Evolutionary conservation across 2,329 filamentous ascomycete species (phyloP).

Genomic region (Botrytis sinoallii): DNA sequence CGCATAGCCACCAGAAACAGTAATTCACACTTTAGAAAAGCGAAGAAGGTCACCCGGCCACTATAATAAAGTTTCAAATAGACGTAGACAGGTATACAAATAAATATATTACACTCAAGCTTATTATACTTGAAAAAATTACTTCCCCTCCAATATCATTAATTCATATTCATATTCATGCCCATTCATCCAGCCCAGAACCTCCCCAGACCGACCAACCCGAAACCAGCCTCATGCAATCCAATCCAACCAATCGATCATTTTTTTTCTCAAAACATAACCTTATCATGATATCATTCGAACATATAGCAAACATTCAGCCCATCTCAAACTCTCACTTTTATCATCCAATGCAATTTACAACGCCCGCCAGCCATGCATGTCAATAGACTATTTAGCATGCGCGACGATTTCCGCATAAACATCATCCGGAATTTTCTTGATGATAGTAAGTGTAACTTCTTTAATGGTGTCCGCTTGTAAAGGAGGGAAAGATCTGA

Average conservation of each 20-base stretch:
- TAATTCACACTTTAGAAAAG: not conserved
- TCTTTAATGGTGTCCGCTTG: slow-evolving; percentile 81
- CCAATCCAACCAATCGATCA: not conserved
- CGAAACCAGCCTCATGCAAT: not conserved
- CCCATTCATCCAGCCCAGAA: not conserved
- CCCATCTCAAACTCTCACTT: not conserved
- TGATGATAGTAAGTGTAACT: slow-evolving; percentile 79
- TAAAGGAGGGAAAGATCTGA: slow-evolving; percentile 82
- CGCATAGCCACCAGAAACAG: not conserved
- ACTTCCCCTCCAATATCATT: not conserved
- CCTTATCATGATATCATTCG: slow-evolving; percentile 2
- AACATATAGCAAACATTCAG: not conserved
- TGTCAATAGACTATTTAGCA: slow-evolving; percentile 55
- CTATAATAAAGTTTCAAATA: not conserved
- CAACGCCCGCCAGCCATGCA: not conserved
- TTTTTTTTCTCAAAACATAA: not conserved
- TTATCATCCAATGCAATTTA: not conserved
- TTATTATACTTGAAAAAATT: not conserved
- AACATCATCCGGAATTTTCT: slow-evolving; percentile 84
- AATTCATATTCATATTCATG: not conserved
- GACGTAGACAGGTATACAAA: not conserved
- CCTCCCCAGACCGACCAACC: not conserved
- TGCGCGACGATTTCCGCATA: slow-evolving; percentile 89
- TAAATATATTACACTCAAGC: slow-evolving; percentile 1
- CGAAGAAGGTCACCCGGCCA: not conserved